Conservation (phyloP, 176 grass and related monocot species). For the Phoenix roebelenii region DNA sequence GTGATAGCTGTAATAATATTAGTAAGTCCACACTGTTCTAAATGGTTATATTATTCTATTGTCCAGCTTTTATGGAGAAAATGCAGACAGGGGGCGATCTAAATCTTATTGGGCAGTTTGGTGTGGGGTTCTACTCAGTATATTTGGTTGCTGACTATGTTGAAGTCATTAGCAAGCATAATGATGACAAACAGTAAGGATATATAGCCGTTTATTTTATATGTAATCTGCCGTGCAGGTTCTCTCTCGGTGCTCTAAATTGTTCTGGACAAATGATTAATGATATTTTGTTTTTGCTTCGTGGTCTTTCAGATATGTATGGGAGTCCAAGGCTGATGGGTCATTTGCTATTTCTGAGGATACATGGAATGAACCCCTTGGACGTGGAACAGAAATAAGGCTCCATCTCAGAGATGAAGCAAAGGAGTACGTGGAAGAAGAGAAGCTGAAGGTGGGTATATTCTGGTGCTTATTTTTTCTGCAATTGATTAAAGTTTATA, state of each 20-base stretch:
- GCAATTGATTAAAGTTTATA: too few relatives aligned
- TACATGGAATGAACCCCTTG: constrained; percentile 84
- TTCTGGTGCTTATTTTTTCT: too few relatives aligned
- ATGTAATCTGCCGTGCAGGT: too few relatives aligned
- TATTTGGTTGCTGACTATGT: constrained; percentile 97
- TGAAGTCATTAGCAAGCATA: constrained; percentile 99
- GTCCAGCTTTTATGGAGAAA: constrained; percentile 90
- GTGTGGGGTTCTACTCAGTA: constrained; percentile 96
- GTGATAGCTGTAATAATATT: too few relatives aligned
- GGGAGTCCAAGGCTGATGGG: constrained; percentile 96
- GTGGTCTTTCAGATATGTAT: constrained; percentile 50
- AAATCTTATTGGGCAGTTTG: constrained; percentile 90
- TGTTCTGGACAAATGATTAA: too few relatives aligned
- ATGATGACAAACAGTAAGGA: constrained; percentile 95
- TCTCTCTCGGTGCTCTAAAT: too few relatives aligned
- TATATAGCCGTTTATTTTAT: too few relatives aligned
- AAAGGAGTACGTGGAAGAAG: constrained; percentile 90
- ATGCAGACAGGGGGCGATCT: constrained; percentile 91
- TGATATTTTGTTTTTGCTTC: too few relatives aligned
- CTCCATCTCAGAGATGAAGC: constrained; percentile 90
- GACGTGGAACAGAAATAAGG: constrained; percentile 92
- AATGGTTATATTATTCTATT: background rate
- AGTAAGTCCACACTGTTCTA: too few relatives aligned
- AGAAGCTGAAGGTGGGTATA: constrained; percentile 67
- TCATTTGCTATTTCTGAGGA: constrained; percentile 94